These are phyloP conservation scores for Grosmannia clavigera DNA, from an alignment of 2,329 filamentous ascomycete genomes.

Conservation along the genomic window DNA sequence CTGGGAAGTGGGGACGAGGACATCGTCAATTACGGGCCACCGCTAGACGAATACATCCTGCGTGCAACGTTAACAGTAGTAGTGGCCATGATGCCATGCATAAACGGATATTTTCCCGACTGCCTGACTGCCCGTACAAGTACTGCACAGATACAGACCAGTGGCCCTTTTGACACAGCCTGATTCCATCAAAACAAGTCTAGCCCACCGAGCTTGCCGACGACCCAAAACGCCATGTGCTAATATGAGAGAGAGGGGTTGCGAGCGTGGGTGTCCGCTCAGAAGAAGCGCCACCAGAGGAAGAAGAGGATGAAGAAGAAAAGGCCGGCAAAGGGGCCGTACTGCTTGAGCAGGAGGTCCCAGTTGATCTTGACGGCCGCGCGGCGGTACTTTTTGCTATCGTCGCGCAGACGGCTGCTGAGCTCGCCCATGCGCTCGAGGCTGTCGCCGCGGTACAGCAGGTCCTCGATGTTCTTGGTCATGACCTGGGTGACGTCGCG, in stretches of 20 bases:
- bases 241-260: background rate
- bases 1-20: background rate
- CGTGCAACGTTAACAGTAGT: background rate
- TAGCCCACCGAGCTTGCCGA: background rate
- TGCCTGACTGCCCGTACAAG: background rate
- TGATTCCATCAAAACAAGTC: background rate
- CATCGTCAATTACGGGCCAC: background rate
- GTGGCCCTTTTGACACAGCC: background rate
- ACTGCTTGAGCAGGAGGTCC: conserved; percentile 94
- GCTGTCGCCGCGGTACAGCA: conserved; percentile 87
- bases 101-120: background rate
- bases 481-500: conserved; percentile 98
- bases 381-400: conserved; percentile 85
- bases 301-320: conserved; percentile 76
- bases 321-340: conserved; percentile 76
- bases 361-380: conserved; percentile 95
- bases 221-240: background rate
- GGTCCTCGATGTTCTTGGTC: conserved; percentile 99
- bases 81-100: background rate
- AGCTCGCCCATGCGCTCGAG: conserved; percentile 96
- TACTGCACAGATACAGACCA: background rate
- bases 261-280: conserved; percentile 1
- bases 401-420: conserved; percentile 73
- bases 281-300: conserved; percentile 91
- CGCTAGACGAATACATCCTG: background rate